A percentile compares a stretch with the other conserved stretches of the same genome.
Conservation (phyloP, 2,329 filamentous ascomycete species). For the Atkinsonella hypoxylon region DNA sequence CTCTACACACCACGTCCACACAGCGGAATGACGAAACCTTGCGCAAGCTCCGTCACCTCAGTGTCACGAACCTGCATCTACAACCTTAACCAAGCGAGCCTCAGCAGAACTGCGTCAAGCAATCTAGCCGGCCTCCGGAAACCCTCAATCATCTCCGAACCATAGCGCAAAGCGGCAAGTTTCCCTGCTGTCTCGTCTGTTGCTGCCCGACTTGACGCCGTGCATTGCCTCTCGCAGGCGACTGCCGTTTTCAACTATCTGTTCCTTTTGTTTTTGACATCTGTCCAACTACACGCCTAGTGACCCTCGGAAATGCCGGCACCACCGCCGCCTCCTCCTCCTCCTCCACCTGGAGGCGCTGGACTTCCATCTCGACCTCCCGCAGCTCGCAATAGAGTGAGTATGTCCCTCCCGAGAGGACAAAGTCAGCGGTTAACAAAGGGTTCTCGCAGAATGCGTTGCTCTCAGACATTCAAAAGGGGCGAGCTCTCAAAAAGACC, state of each 20-base stretch:
- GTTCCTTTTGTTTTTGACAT: not conserved
- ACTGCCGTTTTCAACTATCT: not conserved
- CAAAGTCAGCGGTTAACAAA: conserved; percentile 2
- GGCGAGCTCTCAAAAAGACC: conserved; percentile 67
- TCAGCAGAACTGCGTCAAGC: not conserved
- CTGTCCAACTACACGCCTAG: not conserved
- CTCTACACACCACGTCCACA: not conserved
- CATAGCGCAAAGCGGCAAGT: not conserved
- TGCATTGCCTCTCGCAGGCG: not conserved
- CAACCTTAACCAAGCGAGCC: not conserved
- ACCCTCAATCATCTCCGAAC: not conserved
- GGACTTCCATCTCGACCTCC: conserved; percentile 33
- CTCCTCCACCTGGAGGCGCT: conserved; percentile 45
- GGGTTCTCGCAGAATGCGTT: conserved; percentile 57
- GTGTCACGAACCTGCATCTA: not conserved
- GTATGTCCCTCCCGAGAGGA: conserved; percentile 17
- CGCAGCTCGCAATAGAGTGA: conserved; percentile 48
- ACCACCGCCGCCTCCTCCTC: conserved; percentile 56
- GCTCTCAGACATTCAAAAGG: conserved; percentile 78
- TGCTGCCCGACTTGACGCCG: conserved; percentile 3
- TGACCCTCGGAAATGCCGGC: conserved; percentile 22
- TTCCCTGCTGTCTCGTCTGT: not conserved
- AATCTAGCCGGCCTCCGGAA: not conserved
- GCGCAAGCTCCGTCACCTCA: conserved; percentile 5
- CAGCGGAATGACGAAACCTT: conserved; percentile 13